Percentiles rank a stretch among this genome's conserved stretches.
Conservation (phyloP, 2,329 filamentous ascomycete species). For the Pyrenophora graminea region DNA sequence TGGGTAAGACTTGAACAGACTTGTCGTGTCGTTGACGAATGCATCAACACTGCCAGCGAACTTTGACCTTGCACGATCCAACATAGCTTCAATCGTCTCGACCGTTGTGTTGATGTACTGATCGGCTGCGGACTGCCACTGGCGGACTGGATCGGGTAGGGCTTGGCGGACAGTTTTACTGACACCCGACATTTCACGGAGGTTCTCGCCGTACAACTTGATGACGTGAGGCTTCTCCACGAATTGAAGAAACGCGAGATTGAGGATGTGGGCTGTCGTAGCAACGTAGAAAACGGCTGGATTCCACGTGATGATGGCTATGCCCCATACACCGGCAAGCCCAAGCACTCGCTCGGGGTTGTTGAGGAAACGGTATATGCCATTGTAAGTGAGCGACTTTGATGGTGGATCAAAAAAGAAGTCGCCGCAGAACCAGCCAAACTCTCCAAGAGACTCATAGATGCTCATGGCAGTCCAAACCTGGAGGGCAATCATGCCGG, state of each 20-base stretch:
- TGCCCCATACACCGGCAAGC: slow-evolving; percentile 92
- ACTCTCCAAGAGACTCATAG: slow-evolving; percentile 93
- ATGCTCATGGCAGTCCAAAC: slow-evolving; percentile 92
- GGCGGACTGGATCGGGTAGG: slow-evolving; percentile 79
- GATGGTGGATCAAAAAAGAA: slow-evolving; percentile 93
- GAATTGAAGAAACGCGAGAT: slow-evolving; percentile 84
- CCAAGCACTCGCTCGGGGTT: slow-evolving; percentile 95
- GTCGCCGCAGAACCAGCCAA: slow-evolving; percentile 83
- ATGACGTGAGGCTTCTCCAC: slow-evolving; percentile 94
- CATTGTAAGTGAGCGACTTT: slow-evolving; percentile 85
- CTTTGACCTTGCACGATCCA: slow-evolving; percentile 83
- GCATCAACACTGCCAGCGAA: slow-evolving; percentile 83
- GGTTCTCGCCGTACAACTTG: slow-evolving; percentile 75
- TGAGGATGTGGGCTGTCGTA: slow-evolving; percentile 81
- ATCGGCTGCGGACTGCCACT: slow-evolving; percentile 85
- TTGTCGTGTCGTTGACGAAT: slow-evolving; percentile 84
- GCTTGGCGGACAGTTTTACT: slow-evolving; percentile 89
- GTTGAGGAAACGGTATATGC: slow-evolving; percentile 97
- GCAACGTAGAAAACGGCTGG: slow-evolving; percentile 84
- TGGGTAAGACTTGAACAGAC: slow-evolving; percentile 87
- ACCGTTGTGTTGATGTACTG: slow-evolving; percentile 83
- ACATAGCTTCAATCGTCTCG: slow-evolving; percentile 87
- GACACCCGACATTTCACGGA: slow-evolving; percentile 85
- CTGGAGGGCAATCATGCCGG: slow-evolving; percentile 80
- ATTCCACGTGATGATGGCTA: slow-evolving; percentile 91